Evolutionary conservation across 148 eudicot species (phyloP), one percentile per base, ranked within the genome.

Genomic region (Vaccinium macrocarpon): DNA sequence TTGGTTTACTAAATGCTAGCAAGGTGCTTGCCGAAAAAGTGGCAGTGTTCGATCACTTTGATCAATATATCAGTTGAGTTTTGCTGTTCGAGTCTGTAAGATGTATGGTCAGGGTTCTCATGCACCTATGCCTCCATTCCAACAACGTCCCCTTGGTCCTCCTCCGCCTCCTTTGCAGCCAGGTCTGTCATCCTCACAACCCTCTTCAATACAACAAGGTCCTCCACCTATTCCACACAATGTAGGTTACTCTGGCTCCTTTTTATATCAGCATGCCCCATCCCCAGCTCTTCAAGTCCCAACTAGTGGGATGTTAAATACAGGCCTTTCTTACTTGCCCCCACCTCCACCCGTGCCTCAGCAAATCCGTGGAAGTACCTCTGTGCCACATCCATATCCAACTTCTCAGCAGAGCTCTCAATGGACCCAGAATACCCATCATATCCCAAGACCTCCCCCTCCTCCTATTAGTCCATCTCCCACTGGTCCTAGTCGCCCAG

Each of bases 21-120:
- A 56, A 61, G 56, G 83, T 73, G 75, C 66, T n/a, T 55, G 53
- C 38, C 32, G 62, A 56, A 72, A 80, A 29, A 14, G 48, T 81
- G 15, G 11, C 74, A 75, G 52, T 61, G 62, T 51, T 76, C 29
- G 51, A 61, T 35, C 75, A 77, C 73, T 72, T 76, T 21, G 51
- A 61, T 35, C 75, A 77, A 80, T 72, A 82, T 53, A 59, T 12
- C 19, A 50, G 59, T 48, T 61, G 48, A 18, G 19, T 61, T 55
- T 84, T 23, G 75, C 56, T 59, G 16, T 70, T 85, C 75, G 86
- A 84, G 84, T 88, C 88, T 87, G 82, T 66, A 78, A 87, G 82
- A 94, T 84, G 71, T 87, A 62, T 86, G 97, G 92, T 74, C 95
- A 91, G 86, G 93, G 90, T 87, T 88, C 91, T 81, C 89, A 88